Evolutionary conservation across 371 early-diverging fungal species (phyloP), one percentile per base, ranked within the genome.

Genomic region (Rhizopus delemar): DNA sequence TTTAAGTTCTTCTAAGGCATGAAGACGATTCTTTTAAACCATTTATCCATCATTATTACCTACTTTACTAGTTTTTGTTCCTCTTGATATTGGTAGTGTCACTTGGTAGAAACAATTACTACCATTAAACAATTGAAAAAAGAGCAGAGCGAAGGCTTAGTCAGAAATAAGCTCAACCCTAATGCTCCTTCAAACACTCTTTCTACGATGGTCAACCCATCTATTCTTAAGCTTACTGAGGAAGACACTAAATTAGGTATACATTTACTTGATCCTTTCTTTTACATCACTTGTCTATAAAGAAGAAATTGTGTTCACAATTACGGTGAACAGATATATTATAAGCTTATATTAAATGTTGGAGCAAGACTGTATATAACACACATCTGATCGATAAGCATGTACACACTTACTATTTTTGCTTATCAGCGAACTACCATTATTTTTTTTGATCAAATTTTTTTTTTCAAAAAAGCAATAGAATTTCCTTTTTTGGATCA

Each of bases 221-320:
- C 62, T 5, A 56, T 56, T 38, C 45, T 62, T 35, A 51, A 55
- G 45, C 34, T 62, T 16, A 22, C 2, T 22, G 46, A 62, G 56
- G 62, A 60, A 49, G 60, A 60, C 34, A 36, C 50, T 48, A 62
- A 62, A 51, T 28, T 46, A 22, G 56, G 56, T 46, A 62, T 62
- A 51, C 43, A 54, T 61, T 41, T 54, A 12, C 43, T 61, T 5
- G 51, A 56, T 22, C 13, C 51, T 46, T 46, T 55, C 53, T 39
- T 55, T 15, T 51, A 38, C 15, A 15, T n/a, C 9, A 22, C 59
- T 51, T 56, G 48, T 56, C 38, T 39, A 49, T 56, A 56, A 56
- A 38, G 9, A 46, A 38, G 48, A 56, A 38, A 49, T 56, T 56
- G 13, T 54, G 33, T 34, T 34, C 34, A n/a, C 31, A 33, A 31